Conservation (phyloP, 1,284 basidiomycete genomes). For the Bondarzewia mesenterica region DNA sequence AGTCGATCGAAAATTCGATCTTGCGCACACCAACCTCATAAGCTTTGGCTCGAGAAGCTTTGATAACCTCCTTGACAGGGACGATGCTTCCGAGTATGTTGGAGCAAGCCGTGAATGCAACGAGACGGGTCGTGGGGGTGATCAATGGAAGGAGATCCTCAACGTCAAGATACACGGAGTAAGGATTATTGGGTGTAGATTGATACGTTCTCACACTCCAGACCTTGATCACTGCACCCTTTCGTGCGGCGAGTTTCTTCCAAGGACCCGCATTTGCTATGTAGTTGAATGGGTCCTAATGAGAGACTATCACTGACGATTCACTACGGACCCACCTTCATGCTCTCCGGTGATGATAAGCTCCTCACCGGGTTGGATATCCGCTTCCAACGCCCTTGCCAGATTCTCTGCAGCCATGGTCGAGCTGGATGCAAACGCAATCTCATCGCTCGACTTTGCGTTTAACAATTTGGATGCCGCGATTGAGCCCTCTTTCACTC, state of each 20-base stretch:
- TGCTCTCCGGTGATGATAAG: slow-evolving; percentile 72
- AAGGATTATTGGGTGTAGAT: slow-evolving; percentile 49
- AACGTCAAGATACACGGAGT: slow-evolving; percentile 51
- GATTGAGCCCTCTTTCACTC: slow-evolving; percentile 43
- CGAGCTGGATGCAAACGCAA: slow-evolving; percentile 63
- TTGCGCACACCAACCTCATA: slow-evolving; percentile 47
- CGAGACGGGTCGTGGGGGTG: slow-evolving; percentile 55
- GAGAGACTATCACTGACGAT: too few relatives aligned
- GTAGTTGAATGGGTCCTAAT: too few relatives aligned
- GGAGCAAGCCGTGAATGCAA: slow-evolving; percentile 70
- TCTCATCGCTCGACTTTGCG: slow-evolving; percentile 48
- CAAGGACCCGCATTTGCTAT: slow-evolving; percentile 77
- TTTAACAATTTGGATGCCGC: slow-evolving; percentile 57
- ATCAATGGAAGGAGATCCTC: slow-evolving; percentile 56
- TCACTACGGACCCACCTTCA: slow-evolving; percentile 48
- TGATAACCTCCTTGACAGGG: slow-evolving; percentile 49
- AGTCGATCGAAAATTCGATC: slow-evolving; percentile 63
- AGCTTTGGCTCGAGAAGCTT: slow-evolving; percentile 43
- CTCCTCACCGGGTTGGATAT: slow-evolving; percentile 53
- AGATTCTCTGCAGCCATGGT: slow-evolving; percentile 62
- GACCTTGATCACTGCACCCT: slow-evolving; percentile 44
- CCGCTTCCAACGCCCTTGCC: slow-evolving; percentile 46
- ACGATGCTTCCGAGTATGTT: slow-evolving; percentile 68
- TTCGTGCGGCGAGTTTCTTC: slow-evolving; percentile 64
- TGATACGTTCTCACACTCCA: slow-evolving; percentile 35